Base-by-base conservation (phyloP, 176 grass and related monocot species). In the Puya raimondii region DNA sequence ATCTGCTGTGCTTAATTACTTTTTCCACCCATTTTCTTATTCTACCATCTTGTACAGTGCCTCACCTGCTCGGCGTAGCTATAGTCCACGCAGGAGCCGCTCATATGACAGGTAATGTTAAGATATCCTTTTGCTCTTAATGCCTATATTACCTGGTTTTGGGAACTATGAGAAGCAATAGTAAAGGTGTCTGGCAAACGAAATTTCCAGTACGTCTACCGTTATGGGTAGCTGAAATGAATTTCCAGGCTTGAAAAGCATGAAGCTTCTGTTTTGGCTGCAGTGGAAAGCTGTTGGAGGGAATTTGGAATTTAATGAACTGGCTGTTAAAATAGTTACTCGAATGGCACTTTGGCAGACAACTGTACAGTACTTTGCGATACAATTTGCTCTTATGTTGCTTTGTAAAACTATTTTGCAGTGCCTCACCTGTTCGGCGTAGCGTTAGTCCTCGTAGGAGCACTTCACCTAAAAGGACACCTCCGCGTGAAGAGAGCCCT, bases 71-170 rank as follows among this genome's bases (percentile, higher is more conserved):
- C 72, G 76, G 49, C 82, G 74, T 71, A 97, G 84, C 66, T 68
- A 70, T 76, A 89, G 85, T 64, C 84, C 58, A 76, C 79, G 83
- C 80, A 96, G 82, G 50, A 91, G 81, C 70, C 70, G 48, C 51
- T 75, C 80, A 23, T 83, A 85, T 73, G 78, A 74, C 21, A 80
- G 68, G 23, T 76, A 67, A 65, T 50, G 18, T n/a, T 77, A 74
- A 74, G 66, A 68, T 80, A 78, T 80, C 72, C 76, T 70, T 76
- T 54, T 48, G 54, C 13, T 49, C 47, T 56, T 64, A 63, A 64
- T 70, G 65, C 76, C 50, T 29, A 0, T 4, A 80, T 76, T 80
- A 82, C 76, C 11, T 78, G 66, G 70, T 21, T 69, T 14, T 75
- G 71, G 75, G 82, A 75, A 82, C 66, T 79, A 68, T 71, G 72